phyloP scores from a whole-genome alignment of 108 stramenopile species.

The Pseudonitzschia delicatissima region DNA sequence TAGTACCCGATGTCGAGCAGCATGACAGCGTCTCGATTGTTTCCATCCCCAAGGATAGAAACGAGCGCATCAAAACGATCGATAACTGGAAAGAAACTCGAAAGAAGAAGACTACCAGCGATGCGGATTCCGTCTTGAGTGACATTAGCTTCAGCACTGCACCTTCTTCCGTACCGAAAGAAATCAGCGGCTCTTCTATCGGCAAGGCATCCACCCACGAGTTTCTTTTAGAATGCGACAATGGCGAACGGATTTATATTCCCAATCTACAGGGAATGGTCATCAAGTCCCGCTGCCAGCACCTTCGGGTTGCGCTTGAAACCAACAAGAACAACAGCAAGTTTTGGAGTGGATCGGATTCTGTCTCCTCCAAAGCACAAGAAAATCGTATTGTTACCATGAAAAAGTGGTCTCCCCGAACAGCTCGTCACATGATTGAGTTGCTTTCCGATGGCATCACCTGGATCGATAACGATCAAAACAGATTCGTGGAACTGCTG shows the following conservation, averaged over 20 bases:
- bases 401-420: slow-evolving; percentile 15
- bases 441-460: slow-evolving; percentile 15
- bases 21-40: neutral
- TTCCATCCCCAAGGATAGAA: neutral
- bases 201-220: slow-evolving; percentile 3
- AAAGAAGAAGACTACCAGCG: neutral
- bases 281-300: slow-evolving; percentile 12
- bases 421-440: slow-evolving; percentile 23
- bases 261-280: slow-evolving; percentile 3
- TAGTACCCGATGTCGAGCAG: neutral
- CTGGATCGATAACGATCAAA: slow-evolving; percentile 28
- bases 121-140: slow-evolving; percentile 8
- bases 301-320: slow-evolving; percentile 4
- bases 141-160: neutral
- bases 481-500: slow-evolving; percentile 7
- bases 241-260: slow-evolving; percentile 22
- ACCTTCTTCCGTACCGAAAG: neutral
- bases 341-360: neutral
- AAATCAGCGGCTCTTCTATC: neutral
- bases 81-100: neutral
- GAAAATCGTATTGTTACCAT: slow-evolving; percentile 7
- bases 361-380: neutral
- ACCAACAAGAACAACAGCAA: neutral
- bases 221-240: slow-evolving; percentile 23
- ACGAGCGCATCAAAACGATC: neutral